phyloP scores from a whole-genome alignment of 805 yeast species.

The Candida nemodendra region DNA sequence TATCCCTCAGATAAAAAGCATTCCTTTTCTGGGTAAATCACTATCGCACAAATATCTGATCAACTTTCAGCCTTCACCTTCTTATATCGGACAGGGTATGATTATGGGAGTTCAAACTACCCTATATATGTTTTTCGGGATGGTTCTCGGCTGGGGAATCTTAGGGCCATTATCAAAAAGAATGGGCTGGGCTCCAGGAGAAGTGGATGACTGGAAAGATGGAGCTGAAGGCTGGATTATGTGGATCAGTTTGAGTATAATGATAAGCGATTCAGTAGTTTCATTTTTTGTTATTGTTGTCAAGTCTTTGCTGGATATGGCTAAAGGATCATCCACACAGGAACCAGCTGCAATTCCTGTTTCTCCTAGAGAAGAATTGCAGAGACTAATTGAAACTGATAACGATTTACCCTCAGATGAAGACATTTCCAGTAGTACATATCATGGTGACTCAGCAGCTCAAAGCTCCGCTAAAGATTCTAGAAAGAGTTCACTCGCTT shows the following conservation, averaged over 20 bases:
- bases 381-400: conserved; percentile 10
- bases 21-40: conserved; percentile 74
- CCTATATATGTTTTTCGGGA: conserved; percentile 86
- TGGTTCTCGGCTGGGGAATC: conserved; percentile 87
- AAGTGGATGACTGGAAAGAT: conserved; percentile 85
- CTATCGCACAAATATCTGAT: conserved; percentile 69
- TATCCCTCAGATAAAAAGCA: conserved; percentile 59
- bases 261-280: conserved; percentile 89
- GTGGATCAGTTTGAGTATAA: conserved; percentile 89
- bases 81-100: conserved; percentile 95
- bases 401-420: conserved; percentile 21
- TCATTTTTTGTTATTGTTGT: conserved; percentile 65
- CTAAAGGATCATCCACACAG: background rate
- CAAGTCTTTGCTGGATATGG: conserved; percentile 35
- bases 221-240: conserved; percentile 98
- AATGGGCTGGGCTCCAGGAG: conserved; percentile 85
- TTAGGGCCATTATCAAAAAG: conserved; percentile 76
- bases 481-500: background rate
- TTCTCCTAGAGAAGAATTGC: conserved; percentile 4
- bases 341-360: background rate
- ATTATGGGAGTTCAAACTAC: conserved; percentile 96
- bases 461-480: background rate
- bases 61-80: conserved; percentile 95
- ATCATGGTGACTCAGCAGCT: conserved; percentile 16
- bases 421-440: conserved; percentile 21